Base-by-base conservation (phyloP, 2,329 filamentous ascomycete genomes). In the Cladosporium sp. region DNA sequence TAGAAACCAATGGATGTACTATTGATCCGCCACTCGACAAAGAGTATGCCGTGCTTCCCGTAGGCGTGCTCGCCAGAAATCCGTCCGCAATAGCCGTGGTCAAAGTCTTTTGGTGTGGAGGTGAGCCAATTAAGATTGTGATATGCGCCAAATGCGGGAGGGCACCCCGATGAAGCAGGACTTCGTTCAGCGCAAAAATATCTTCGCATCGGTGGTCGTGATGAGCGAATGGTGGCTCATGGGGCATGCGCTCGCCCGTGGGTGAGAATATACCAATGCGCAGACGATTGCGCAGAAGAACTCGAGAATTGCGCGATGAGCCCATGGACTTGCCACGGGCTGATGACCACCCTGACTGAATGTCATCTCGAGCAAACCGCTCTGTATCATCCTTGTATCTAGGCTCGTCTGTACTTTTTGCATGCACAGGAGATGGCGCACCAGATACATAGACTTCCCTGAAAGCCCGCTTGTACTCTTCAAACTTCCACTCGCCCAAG, bases 31-130 rank as follows among this genome's bases (percentile, higher is more conserved):
- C 95, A 2, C 90, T 91, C 69, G 91, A 95, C n/a, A 99, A 84
- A 66, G 91, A 95, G 81, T 99, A 99, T 0, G 95, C 95, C 0
- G 95, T 99, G 49, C 91, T 96, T 2, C 95, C 95, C 0, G 95
- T 99, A 0, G 95, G 95, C 0, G 94, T 97, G 69, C 91, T 93
- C 66, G 98, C 88, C 53, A 98, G 90, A 78, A 99, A 96, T 60
- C 95, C 95, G 77, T 99, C 95, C 1, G 93, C 94, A 14, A 96
- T 93, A 0, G 92, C 94, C 77, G 97, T 93, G 1, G 95, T 99
- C 55, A 99, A 83, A 73, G 95, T 96, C 64, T 92, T 88, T 37
- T 91, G 90, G 56, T 75, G 67, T 3, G 71, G 71, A 11, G 72
- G 73, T 1, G 72, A 69, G 72, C 93, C 93, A 67, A 98, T 90